These are phyloP conservation scores for Ceratobasidium sp. DNA, from an alignment of 1,284 basidiomycete genomes.

Conservation along the genomic window DNA sequence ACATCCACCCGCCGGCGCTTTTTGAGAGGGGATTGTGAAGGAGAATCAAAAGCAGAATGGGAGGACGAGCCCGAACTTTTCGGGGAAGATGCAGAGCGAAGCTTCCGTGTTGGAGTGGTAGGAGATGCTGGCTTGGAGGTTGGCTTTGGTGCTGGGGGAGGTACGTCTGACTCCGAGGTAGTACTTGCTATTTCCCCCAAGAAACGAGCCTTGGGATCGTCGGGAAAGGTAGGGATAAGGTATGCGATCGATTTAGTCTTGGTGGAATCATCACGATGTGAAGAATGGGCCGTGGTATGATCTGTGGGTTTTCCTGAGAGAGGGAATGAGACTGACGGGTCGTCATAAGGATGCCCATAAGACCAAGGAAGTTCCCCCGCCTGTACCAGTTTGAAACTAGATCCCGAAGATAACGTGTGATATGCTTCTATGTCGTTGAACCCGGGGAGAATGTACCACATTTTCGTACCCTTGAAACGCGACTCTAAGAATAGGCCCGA, in stretches of 20 bases:
- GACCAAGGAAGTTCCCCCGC: constrained; percentile 56
- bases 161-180: constrained; percentile 45
- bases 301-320: constrained; percentile 49
- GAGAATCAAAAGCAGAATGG: not conserved
- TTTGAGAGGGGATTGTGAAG: constrained; percentile 22
- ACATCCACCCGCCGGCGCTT: constrained; percentile 21
- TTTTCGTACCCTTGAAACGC: constrained; percentile 45
- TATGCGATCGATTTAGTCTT: constrained; percentile 64
- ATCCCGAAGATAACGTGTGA: constrained; percentile 57
- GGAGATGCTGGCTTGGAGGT: not conserved
- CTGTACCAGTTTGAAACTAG: constrained; percentile 28
- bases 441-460: constrained; percentile 77
- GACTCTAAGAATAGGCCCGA: constrained; percentile 45
- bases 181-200: constrained; percentile 82
- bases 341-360: constrained; percentile 78
- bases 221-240: constrained; percentile 84
- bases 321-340: constrained; percentile 57
- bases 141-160: constrained; percentile 33
- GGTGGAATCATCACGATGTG: constrained; percentile 43
- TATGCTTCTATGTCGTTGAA: constrained; percentile 71
- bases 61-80: not conserved
- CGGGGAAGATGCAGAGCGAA: not conserved
- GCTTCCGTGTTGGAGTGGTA: constrained; percentile 1
- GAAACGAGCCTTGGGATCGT: constrained; percentile 92
- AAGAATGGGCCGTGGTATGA: not conserved